phyloP scores from a whole-genome alignment of 1,284 basidiomycete genomes.

The Boletus semigastroideus region DNA sequence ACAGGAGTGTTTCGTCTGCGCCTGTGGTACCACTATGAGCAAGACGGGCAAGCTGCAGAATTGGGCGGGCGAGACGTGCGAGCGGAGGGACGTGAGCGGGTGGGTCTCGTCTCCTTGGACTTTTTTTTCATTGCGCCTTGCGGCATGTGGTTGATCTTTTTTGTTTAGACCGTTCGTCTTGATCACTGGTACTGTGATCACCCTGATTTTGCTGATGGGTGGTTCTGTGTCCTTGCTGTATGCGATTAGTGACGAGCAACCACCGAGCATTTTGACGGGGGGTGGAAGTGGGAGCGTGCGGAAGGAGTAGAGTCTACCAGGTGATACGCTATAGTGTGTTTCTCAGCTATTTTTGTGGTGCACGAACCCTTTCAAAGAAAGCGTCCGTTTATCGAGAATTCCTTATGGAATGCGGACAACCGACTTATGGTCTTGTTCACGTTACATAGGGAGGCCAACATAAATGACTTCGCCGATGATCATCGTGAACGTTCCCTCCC shows the following conservation, averaged over 20 bases:
- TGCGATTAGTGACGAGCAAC: constrained; percentile 54
- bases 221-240: constrained; percentile 69
- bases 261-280: constrained; percentile 71
- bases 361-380: no score
- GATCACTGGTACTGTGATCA: constrained; percentile 66
- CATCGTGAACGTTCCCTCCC: no score
- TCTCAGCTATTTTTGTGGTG: no score
- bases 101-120: constrained; percentile 36
- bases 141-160: constrained; percentile 5
- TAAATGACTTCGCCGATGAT: no score
- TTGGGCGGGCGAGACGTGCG: constrained; percentile 75
- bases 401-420: no score
- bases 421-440: no score
- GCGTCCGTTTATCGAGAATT: no score
- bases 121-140: not conserved
- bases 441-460: no score
- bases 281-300: constrained; percentile 49
- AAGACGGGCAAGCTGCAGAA: constrained; percentile 52
- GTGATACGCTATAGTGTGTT: not conserved
- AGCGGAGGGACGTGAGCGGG: constrained; percentile 77
- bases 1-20: constrained; percentile 71
- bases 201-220: constrained; percentile 61
- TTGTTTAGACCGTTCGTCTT: constrained; percentile 71
- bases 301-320: constrained; percentile 41
- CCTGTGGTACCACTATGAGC: constrained; percentile 55